Base-by-base conservation (phyloP, 129 eudicot species). In the Pulicaria dysenterica region DNA sequence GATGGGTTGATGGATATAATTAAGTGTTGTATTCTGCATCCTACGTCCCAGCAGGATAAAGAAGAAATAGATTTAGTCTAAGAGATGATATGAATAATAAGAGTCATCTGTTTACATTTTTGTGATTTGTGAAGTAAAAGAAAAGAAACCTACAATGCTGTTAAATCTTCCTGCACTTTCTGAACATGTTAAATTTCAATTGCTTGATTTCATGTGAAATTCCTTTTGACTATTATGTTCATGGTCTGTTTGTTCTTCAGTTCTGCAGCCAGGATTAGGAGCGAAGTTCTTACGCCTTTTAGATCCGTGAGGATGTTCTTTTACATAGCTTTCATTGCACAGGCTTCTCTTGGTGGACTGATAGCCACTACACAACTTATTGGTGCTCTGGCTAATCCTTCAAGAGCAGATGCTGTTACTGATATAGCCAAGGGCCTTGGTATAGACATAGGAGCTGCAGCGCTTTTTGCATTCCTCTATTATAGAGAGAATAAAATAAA, bases 201-300 rank as follows among this genome's bases (percentile, higher is more conserved):
- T 36, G n/a, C 11, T 63, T 9, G 37, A 19, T 5, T 62, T 14
- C 54, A 14, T 15, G 0, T 14, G 5, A 48, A 39, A 24, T 59
- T 53, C 15, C 72, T 24, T 75, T 14, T 45, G 11, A 14, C 12
- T 47, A 49, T 73, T 64, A 70, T 58, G 45, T 61, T 72, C 44
- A 61, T 31, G 63, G 70, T 77, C 10, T 64, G 62, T 72, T 65
- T 74, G 67, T 45, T 79, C 61, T 86, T 67, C 82, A 90, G 97
- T 88, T 88, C 97, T 54, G 38, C 88, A 53, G 89, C 97, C 76
- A 88, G 85, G 79, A 90, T 94, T 75, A 72, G 99, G 72, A 90
- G 99, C 62, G 99, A 95, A 86, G 99, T 95, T 46, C 99, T 95
- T 67, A 70, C 99, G 47, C 99, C 99, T 3, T 95, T 90, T 69